phyloP scores from a whole-genome alignment of 2,329 filamentous ascomycete species.

The Akanthomyces muscarius region DNA sequence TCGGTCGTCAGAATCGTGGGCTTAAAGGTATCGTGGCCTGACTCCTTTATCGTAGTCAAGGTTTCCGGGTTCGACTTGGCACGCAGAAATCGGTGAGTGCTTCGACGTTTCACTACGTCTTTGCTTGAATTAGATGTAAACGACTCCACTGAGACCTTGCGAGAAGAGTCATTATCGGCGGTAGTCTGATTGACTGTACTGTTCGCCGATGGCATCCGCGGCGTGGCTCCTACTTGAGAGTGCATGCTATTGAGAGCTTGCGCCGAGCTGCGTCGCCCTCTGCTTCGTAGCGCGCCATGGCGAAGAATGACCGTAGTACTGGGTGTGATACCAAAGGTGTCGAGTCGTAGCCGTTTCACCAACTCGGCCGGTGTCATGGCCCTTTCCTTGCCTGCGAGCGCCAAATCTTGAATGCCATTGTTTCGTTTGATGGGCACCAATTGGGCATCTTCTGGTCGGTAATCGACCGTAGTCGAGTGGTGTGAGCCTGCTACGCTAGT shows the following conservation, averaged over 20 bases:
- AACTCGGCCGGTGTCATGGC: constrained; percentile 24
- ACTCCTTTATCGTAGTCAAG: constrained; percentile 35
- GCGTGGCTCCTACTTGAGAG: constrained; percentile 5
- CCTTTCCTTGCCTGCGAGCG: constrained; percentile 19
- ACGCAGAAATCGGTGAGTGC: constrained; percentile 20
- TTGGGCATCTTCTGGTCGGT: constrained; percentile 7
- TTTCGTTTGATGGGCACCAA: constrained; percentile 14
- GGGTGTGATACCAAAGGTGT: constrained; percentile 24
- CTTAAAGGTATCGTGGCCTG: constrained; percentile 23
- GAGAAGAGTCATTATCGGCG: not conserved
- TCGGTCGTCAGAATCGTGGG: constrained; percentile 62
- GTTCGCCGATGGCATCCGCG: not conserved
- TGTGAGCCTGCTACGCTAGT: constrained; percentile 24
- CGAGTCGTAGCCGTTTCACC: constrained; percentile 26
- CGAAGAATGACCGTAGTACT: constrained; percentile 29
- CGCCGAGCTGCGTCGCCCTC: constrained; percentile 24
- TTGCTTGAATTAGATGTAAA: constrained; percentile 1
- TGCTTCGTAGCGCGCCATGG: constrained; percentile 20
- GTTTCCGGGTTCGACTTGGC: constrained; percentile 35
- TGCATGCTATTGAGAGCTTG: constrained; percentile 22
- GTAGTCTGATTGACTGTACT: not conserved
- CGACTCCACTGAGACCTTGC: constrained; percentile 6
- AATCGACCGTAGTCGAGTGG: constrained; percentile 20
- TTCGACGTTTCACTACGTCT: constrained; percentile 8
- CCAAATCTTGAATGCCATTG: not conserved